Conservation (phyloP, 805 yeast genomes). For the Lachancea lanzarotensis region DNA sequence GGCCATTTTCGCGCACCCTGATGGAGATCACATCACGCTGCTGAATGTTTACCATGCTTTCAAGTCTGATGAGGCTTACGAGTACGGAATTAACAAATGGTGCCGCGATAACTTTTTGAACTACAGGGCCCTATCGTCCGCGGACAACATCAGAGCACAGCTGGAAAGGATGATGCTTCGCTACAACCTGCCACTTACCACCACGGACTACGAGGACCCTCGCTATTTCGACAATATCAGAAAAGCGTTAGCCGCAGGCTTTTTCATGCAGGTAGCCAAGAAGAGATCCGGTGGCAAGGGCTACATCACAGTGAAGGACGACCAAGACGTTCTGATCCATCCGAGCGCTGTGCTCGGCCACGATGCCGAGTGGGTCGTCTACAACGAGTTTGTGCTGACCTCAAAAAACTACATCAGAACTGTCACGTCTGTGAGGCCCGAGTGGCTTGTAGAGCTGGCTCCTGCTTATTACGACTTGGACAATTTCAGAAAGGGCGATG, state of each 20-base stretch:
- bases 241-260: slow-evolving; percentile 84
- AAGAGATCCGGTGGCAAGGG: slow-evolving; percentile 74
- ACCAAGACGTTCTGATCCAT: slow-evolving; percentile 90
- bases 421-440: slow-evolving; percentile 84
- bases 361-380: slow-evolving; percentile 88
- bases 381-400: slow-evolving; percentile 92
- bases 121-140: slow-evolving; percentile 74
- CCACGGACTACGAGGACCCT: slow-evolving; percentile 59
- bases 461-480: slow-evolving; percentile 61
- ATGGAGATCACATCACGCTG: slow-evolving; percentile 90
- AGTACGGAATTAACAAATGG: slow-evolving; percentile 69
- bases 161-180: slow-evolving; percentile 76
- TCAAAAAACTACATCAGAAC: slow-evolving; percentile 91
- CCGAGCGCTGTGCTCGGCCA: slow-evolving; percentile 89
- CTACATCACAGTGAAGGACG: slow-evolving; percentile 89
- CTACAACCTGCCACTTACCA: slow-evolving; percentile 63
- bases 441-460: slow-evolving; percentile 78
- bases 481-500: slow-evolving; percentile 66
- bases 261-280: slow-evolving; percentile 97
- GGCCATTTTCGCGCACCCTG: slow-evolving; percentile 80
- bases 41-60: slow-evolving; percentile 84
- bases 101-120: slow-evolving; percentile 86
- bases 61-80: slow-evolving; percentile 63
- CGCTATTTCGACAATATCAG: slow-evolving; percentile 74
- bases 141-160: slow-evolving; percentile 82